Base-by-base conservation (phyloP, 2,329 filamentous ascomycete genomes). In the Trichophyton schoenleinii region DNA sequence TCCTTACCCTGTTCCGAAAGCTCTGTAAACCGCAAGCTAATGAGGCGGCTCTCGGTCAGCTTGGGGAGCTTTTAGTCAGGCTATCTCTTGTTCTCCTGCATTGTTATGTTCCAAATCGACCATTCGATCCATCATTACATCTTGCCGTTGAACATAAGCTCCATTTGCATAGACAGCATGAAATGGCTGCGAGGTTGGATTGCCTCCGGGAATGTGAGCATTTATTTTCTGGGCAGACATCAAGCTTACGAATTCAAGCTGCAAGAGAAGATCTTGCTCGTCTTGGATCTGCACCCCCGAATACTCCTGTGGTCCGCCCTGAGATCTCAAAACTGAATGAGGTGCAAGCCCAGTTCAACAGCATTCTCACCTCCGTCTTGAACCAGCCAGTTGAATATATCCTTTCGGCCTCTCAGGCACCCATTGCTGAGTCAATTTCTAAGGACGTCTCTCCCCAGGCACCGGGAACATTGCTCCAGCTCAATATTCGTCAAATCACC, bases 91-190 rank as follows among this genome's bases (percentile, higher is more conserved):
- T 86, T 15, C 83, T 87, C 44, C 78, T 97, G 57, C 82, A 83
- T 64, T 79, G 96, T 1, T 96, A 92, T 69, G 85, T 97, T 1
- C 91, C 95, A 0, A 87, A 95, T 71, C 86, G 87, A 66, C 82
- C 88, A 2, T 94, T 92, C 68, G 94, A 99, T 71, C 94, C 94
- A 0, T 84, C 84, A 1, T 71, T 85, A 38, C 77, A 77, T 58
- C 74, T 81, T 5, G 78, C 79, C 59, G 81, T 96, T 18, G 86
- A 90, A 67, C 81, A 83, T 20, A 73, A 80, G 60, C 75, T 83
- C 22, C 80, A 87, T 69, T 70, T 77, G 18, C 77, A 84, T 61
- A 78, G 87, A 44, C 80, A 82, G 55, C 65, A 71, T 2, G 76
- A 80, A 8, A 73, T 95, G 1, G 71, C 78, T 11, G 69, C 74